Evolutionary conservation across 2,329 filamentous ascomycete genomes (phyloP).

Genomic region (Clonostachys rosea): DNA sequence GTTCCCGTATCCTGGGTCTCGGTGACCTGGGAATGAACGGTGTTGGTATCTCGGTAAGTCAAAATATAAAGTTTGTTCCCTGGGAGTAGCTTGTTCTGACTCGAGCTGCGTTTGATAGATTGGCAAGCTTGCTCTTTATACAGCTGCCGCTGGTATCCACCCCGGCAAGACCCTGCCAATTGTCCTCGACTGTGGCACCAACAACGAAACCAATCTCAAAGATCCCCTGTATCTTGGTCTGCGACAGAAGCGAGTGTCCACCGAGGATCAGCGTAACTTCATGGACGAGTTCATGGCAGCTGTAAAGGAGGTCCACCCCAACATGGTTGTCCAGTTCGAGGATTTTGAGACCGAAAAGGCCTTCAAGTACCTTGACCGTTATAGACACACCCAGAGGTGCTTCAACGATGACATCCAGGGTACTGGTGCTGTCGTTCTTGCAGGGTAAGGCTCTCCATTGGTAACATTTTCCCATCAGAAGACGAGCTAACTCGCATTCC

Average conservation of each 20-base stretch:
- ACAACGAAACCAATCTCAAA: conserved; percentile 61
- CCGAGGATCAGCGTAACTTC: conserved; percentile 81
- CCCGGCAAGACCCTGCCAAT: conserved; percentile 77
- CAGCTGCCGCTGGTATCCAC: conserved; percentile 89
- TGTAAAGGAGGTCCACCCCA: conserved; percentile 65
- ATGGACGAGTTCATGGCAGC: conserved; percentile 97
- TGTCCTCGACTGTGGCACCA: conserved; percentile 62
- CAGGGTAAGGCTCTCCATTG: conserved; percentile 49
- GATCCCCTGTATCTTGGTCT: conserved; percentile 86
- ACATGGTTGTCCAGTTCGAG: conserved; percentile 84
- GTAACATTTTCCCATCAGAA: conserved; percentile 3
- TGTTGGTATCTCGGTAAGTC: conserved; percentile 85
- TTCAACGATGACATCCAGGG: conserved; percentile 99
- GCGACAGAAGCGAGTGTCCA: conserved; percentile 72
- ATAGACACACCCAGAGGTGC: conserved; percentile 84
- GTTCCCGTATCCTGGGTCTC: conserved; percentile 85
- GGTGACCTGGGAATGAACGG: conserved; percentile 96
- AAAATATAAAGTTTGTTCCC: neutral
- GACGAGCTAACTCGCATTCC: conserved; percentile 50
- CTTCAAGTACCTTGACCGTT: conserved; percentile 88
- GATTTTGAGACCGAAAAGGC: conserved; percentile 93
- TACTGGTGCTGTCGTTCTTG: conserved; percentile 91
- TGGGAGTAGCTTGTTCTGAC: conserved; percentile 9
- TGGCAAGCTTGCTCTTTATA: conserved; percentile 93
- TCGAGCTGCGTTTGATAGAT: conserved; percentile 41